Evolutionary conservation across 1,284 basidiomycete genomes (phyloP).

Genomic region (Omphalotus olearius): DNA sequence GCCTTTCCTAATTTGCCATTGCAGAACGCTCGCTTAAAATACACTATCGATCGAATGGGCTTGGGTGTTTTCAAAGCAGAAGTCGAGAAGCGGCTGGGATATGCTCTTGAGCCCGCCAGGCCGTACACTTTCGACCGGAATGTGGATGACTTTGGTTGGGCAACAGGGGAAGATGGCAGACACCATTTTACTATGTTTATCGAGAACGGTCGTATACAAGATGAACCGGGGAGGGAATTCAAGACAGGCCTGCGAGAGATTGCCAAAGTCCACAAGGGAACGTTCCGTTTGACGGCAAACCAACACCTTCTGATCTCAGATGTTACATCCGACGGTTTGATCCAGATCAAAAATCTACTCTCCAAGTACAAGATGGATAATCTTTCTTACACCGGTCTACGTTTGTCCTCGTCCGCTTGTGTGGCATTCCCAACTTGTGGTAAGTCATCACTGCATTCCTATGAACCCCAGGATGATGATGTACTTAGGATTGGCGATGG

Average conservation of each 20-base stretch:
- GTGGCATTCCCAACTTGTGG: slow-evolving; percentile 98
- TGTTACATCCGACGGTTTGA: slow-evolving; percentile 69
- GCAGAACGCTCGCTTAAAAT: slow-evolving; percentile 89
- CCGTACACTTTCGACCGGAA: slow-evolving; percentile 86
- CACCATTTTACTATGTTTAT: slow-evolving; percentile 95
- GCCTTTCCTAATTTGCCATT: neutral
- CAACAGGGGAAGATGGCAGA: slow-evolving; percentile 81
- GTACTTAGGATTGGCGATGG: slow-evolving; percentile 80
- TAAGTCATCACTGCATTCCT: slow-evolving; percentile 23
- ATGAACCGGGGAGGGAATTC: slow-evolving; percentile 88
- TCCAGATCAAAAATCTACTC: slow-evolving; percentile 77
- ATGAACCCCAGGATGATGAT: neutral
- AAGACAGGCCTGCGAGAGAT: slow-evolving; percentile 93
- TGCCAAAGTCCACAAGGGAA: slow-evolving; percentile 90
- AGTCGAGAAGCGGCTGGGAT: slow-evolving; percentile 89
- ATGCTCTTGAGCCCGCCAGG: slow-evolving; percentile 68
- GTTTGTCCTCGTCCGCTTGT: slow-evolving; percentile 89
- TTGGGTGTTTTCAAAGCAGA: slow-evolving; percentile 83
- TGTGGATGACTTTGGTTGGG: slow-evolving; percentile 94
- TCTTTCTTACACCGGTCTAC: slow-evolving; percentile 74
- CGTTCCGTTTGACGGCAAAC: slow-evolving; percentile 91
- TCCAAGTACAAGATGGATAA: slow-evolving; percentile 92
- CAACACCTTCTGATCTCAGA: slow-evolving; percentile 93
- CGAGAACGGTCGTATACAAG: slow-evolving; percentile 96
- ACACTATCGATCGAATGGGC: slow-evolving; percentile 96